Percentiles rank a stretch among this genome's conserved stretches.
Conservation (phyloP, 1,284 basidiomycete species). For the Papiliotrema fonsecae region DNA sequence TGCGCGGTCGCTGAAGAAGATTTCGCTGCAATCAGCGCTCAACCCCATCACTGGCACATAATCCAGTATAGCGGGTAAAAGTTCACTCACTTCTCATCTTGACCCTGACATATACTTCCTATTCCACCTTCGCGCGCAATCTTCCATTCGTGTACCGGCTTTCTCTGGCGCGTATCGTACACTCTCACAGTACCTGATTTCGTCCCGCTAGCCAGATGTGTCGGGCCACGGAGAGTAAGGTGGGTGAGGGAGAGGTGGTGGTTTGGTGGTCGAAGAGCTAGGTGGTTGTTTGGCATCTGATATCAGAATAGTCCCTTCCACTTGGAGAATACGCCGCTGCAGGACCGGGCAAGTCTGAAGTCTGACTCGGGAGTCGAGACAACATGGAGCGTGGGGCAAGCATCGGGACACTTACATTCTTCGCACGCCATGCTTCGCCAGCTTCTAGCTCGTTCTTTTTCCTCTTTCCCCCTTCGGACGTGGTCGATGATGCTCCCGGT, state of each 20-base stretch:
- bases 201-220: slow-evolving; percentile 64
- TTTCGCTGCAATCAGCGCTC: slow-evolving; percentile 54
- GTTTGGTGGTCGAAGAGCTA: slow-evolving; percentile 74
- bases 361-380: too few species aligned
- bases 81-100: slow-evolving; percentile 60
- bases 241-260: slow-evolving; percentile 52
- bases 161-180: slow-evolving; percentile 73
- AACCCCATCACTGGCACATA: background rate
- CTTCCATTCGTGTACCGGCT: slow-evolving; percentile 53
- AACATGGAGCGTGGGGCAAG: too few species aligned
- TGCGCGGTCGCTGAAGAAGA: slow-evolving; percentile 69
- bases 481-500: background rate
- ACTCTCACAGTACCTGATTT: slow-evolving; percentile 68
- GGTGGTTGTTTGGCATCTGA: slow-evolving; percentile 68
- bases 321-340: background rate
- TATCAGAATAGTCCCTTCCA: background rate
- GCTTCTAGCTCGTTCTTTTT: slow-evolving; percentile 64
- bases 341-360: too few species aligned
- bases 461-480: slow-evolving; percentile 53
- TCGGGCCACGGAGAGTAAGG: slow-evolving; percentile 55
- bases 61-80: background rate
- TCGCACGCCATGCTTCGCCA: slow-evolving; percentile 52
- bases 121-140: slow-evolving; percentile 58
- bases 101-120: slow-evolving; percentile 58
- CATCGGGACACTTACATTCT: slow-evolving; percentile 37